A percentile compares a stretch with the other conserved stretches of the same genome.
phyloP scores from a whole-genome alignment of 2,329 filamentous ascomycete species.

The Alternaria sp. region DNA sequence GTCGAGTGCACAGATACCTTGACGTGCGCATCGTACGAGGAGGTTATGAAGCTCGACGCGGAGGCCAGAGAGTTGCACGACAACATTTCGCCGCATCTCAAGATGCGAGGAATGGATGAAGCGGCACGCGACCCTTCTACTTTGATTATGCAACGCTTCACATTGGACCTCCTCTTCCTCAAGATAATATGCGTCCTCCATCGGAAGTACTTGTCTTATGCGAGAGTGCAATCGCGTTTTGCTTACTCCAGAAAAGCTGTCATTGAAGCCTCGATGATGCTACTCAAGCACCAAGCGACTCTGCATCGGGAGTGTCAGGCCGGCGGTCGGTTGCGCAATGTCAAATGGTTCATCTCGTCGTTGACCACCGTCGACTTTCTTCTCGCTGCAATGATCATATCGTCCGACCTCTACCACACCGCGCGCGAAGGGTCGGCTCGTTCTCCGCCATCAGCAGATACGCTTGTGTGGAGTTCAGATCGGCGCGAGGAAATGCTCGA shows the following conservation, averaged over 20 bases:
- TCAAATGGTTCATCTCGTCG: constrained; percentile 81
- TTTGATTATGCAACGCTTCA: constrained; percentile 81
- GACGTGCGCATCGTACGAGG: constrained; percentile 70
- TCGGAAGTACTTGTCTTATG: constrained; percentile 82
- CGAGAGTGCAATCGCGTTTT: constrained; percentile 78
- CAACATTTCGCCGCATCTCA: constrained; percentile 81
- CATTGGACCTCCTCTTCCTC: constrained; percentile 84
- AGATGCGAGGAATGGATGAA: constrained; percentile 77
- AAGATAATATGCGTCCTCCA: constrained; percentile 92
- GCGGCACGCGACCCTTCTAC: constrained; percentile 73
- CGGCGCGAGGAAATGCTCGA: constrained; percentile 76
- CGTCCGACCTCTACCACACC: constrained; percentile 81
- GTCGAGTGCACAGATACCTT: constrained; percentile 71
- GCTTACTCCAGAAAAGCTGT: constrained; percentile 83
- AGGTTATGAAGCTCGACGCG: constrained; percentile 67
- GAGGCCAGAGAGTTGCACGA: constrained; percentile 66
- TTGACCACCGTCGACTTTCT: constrained; percentile 87
- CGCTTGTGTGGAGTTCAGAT: constrained; percentile 57
- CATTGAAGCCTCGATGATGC: constrained; percentile 85
- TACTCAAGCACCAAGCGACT: constrained; percentile 79
- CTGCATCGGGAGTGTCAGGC: constrained; percentile 78
- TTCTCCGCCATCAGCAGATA: constrained; percentile 46
- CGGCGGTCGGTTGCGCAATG: constrained; percentile 74
- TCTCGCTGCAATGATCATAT: constrained; percentile 84
- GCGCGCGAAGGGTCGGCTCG: constrained; percentile 53